phyloP scores from a whole-genome alignment of 331 rosid genomes.

The Quercus tomentella region DNA sequence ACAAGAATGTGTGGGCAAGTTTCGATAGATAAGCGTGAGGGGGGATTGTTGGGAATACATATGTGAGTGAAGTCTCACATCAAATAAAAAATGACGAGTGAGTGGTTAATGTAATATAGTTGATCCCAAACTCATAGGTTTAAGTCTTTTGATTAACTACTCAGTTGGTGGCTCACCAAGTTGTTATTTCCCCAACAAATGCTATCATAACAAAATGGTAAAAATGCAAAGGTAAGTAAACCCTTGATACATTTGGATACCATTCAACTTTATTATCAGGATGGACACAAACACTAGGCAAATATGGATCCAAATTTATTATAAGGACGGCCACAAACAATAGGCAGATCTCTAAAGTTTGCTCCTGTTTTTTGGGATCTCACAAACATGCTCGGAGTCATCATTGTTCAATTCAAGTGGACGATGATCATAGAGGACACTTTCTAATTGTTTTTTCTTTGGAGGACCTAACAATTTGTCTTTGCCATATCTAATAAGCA shows the following conservation, averaged over 20 bases:
- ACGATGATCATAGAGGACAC: slow-evolving; percentile 27
- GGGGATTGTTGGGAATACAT: too few species aligned
- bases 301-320: slow-evolving; percentile 39
- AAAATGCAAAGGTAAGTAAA: slow-evolving; percentile 28
- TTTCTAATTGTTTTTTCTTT: background rate
- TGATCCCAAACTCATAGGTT: too few species aligned
- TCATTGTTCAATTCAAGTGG: slow-evolving; percentile 32
- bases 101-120: too few species aligned
- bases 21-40: too few species aligned
- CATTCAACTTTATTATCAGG: slow-evolving; percentile 49
- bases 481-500: slow-evolving; percentile 66
- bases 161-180: too few species aligned
- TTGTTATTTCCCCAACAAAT: too few species aligned
- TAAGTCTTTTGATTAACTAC: too few species aligned
- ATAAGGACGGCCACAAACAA: slow-evolving; percentile 51
- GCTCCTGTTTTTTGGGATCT: slow-evolving; percentile 58
- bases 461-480: slow-evolving; percentile 8
- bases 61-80: too few species aligned
- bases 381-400: slow-evolving; percentile 59
- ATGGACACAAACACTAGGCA: slow-evolving; percentile 60
- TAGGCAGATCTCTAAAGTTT: slow-evolving; percentile 60
- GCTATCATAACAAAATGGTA: background rate
- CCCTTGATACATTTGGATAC: slow-evolving; percentile 58
- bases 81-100: too few species aligned
- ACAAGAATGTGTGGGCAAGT: too few species aligned